A percentile compares a stretch with the other conserved stretches of the same genome.
Conservation (phyloP, 2,329 filamentous ascomycete species). For the Teratosphaeriaceae sp. region DNA sequence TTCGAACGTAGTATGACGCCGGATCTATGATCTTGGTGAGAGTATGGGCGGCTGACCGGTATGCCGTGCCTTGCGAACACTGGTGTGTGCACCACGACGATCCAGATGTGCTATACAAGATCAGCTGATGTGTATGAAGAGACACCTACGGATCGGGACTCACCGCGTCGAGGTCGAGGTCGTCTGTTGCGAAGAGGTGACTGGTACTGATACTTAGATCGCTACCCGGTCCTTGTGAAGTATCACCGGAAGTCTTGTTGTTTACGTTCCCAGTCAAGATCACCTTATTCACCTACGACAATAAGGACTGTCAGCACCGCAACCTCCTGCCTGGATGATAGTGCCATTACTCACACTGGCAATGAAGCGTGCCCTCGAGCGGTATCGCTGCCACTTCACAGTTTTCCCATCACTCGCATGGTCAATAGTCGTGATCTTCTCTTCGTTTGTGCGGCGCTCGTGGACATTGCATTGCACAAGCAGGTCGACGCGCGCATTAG, state of each 20-base stretch:
- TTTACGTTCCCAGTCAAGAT: conserved; percentile 7
- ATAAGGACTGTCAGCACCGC: too few relatives aligned
- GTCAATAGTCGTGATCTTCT: conserved; percentile 2
- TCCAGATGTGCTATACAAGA: conserved; percentile 13
- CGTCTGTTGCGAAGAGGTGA: conserved; percentile 1
- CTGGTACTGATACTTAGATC: neutral
- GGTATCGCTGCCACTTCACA: conserved; percentile 7
- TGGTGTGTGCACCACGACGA: conserved; percentile 9
- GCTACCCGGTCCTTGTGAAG: neutral
- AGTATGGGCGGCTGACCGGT: neutral
- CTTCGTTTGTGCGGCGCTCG: conserved; percentile 2
- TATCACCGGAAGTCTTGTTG: neutral
- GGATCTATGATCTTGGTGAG: too few relatives aligned
- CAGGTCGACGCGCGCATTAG: conserved; percentile 12
- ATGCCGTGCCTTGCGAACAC: neutral
- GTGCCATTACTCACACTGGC: too few relatives aligned
- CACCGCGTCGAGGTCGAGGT: conserved; percentile 10
- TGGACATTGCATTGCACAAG: conserved; percentile 10
- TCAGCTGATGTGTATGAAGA: too few relatives aligned
- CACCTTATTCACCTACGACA: conserved; percentile 8
- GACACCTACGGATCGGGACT: too few relatives aligned
- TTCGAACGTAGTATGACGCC: neutral
- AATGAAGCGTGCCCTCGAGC: conserved; percentile 5
- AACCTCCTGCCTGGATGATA: too few relatives aligned
- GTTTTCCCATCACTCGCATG: conserved; percentile 8